These are phyloP conservation scores for Trifolium subterraneum DNA, from an alignment of 306 rosid genomes.

Conservation along the genomic window DNA sequence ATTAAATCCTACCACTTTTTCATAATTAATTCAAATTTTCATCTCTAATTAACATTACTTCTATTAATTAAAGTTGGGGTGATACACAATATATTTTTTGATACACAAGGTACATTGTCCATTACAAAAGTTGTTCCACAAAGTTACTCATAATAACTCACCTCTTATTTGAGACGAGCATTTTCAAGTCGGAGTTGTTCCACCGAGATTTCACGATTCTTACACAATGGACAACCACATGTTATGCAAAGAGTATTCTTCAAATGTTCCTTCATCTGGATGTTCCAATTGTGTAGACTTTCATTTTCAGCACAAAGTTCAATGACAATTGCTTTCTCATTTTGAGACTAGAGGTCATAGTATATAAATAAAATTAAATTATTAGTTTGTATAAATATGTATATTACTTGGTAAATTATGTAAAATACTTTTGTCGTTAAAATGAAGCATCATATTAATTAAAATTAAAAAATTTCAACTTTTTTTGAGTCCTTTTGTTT, in stretches of 20 bases:
- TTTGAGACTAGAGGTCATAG: slow-evolving; percentile 50
- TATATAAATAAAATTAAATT: background rate
- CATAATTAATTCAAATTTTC: too few relatives aligned
- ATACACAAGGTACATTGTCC: too few relatives aligned
- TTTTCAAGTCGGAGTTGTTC: slow-evolving; percentile 53
- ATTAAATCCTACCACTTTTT: too few relatives aligned
- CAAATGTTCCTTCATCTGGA: slow-evolving; percentile 52
- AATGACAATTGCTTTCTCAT: slow-evolving; percentile 51
- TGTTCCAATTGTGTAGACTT: slow-evolving; percentile 57
- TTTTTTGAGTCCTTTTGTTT: slow-evolving; percentile 66
- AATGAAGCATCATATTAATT: background rate
- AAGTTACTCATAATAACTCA: background rate
- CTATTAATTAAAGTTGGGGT: too few relatives aligned
- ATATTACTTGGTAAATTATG: background rate
- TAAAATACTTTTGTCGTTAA: background rate
- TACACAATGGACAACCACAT: slow-evolving; percentile 27
- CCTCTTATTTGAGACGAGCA: slow-evolving; percentile 62
- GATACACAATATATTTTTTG: too few relatives aligned
- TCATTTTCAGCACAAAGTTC: slow-evolving; percentile 61
- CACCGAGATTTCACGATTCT: slow-evolving; percentile 29
- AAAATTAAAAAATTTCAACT: slow-evolving; percentile 44
- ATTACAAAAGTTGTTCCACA: too few relatives aligned
- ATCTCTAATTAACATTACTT: too few relatives aligned
- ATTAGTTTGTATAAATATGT: too few relatives aligned
- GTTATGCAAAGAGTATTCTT: slow-evolving; percentile 53